Base-by-base conservation (phyloP, 108 stramenopile species). In the Nitzschia palea region DNA sequence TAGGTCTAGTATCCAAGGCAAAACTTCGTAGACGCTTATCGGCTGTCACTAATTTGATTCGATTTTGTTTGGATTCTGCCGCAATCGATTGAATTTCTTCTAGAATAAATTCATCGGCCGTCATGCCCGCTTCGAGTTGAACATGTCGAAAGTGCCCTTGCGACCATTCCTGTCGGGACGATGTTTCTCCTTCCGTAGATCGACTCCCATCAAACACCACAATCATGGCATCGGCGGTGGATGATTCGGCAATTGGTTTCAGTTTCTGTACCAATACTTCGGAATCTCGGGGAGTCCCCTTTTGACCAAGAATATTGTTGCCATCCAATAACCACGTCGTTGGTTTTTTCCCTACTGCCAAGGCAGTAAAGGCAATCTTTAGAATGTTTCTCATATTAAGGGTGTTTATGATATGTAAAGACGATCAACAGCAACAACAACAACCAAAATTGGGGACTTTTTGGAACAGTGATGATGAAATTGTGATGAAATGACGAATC, bases 151-250 rank as follows among this genome's bases (percentile, higher is more conserved):
- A 76, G 15, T 36, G 26, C 9, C 47, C 62, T 23, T 65, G 30
- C 18, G 22, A 3, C 35, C 22, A 62, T 56, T 64, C 43, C 1
- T 64, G 43, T 9, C 56, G 45, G 44, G 53, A 44, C 15, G n/a
- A n/a, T n/a, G n/a, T n/a, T n/a, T n/a, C n/a, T n/a, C n/a, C n/a
- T n/a, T 68, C 53, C 14, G 65, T 79, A 30, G 44, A 36, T 23
- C 64, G 47, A 3, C n/a, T n/a, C n/a, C 76, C 79, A 74, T 78
- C 79, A 67, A 79, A 84, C 33, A 84, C 65, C 26, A 80, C 34
- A 31, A 67, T 53, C 18, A 80, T 62, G 4, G 62, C 27, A 14
- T 71, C 45, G 26, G 60, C 61, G 20, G 55, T 47, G 18, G 31
- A 44, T 1, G 55, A 57, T 18, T 48, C 45, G 0, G 57, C 45